Conservation (phyloP, 1,284 basidiomycete genomes). For the Ganoderma lucidum region DNA sequence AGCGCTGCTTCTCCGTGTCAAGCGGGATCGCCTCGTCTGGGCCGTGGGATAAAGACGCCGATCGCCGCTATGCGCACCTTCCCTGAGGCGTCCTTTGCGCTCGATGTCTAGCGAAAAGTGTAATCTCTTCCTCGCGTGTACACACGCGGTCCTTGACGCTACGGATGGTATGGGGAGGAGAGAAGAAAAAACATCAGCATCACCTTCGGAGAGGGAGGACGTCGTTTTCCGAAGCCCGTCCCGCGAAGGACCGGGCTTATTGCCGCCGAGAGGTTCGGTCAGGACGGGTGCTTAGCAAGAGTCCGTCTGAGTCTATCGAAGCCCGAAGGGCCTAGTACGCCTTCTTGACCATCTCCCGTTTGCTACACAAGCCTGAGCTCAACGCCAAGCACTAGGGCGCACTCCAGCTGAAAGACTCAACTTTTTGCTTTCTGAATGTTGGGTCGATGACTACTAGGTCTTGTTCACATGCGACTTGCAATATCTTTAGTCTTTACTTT, state of each 20-base stretch:
- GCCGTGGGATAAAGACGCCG: not conserved
- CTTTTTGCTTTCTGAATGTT: not conserved
- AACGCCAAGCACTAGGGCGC: not conserved
- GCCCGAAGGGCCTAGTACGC: not conserved
- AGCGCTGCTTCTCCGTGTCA: not conserved
- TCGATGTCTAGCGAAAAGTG: not conserved
- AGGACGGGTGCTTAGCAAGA: conserved; percentile 2
- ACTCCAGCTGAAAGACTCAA: not conserved
- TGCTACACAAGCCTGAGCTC: not conserved
- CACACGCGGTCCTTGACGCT: not conserved
- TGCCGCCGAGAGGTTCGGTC: not conserved
- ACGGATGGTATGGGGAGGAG: too few species aligned
- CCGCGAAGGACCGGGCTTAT: not conserved
- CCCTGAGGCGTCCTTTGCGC: not conserved
- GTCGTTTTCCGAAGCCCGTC: too few species aligned
- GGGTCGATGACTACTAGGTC: not conserved
- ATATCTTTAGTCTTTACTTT: not conserved
- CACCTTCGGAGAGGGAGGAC: not conserved
- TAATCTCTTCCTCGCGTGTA: not conserved
- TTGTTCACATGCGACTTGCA: not conserved
- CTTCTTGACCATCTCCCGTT: too few species aligned
- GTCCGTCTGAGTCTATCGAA: not conserved
- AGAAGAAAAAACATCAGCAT: not conserved
- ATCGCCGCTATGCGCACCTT: not conserved
- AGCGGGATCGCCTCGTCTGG: not conserved